Conservation (phyloP, 352 stramenopile genomes). For the Phytophthora sp. region DNA sequence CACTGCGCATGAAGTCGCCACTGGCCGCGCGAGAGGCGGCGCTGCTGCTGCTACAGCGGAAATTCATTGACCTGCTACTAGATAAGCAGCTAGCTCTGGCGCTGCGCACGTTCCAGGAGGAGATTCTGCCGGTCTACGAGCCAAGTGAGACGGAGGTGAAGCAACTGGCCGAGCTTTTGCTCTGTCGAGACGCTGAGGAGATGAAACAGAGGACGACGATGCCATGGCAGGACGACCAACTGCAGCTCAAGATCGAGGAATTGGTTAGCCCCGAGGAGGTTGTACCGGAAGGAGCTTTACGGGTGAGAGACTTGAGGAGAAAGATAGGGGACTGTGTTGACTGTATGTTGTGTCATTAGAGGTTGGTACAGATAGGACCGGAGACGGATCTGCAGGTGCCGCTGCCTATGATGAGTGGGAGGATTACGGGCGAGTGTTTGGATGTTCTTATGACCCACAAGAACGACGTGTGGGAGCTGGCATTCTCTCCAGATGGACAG, state of each 20-base stretch:
- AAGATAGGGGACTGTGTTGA: conserved; percentile 2
- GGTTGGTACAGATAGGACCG: conserved; percentile 40
- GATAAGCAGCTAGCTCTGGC: conserved; percentile 45
- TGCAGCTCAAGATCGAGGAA: conserved; percentile 54
- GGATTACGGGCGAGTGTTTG: conserved; percentile 45
- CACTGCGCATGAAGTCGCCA: conserved; percentile 53
- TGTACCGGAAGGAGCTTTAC: conserved; percentile 60
- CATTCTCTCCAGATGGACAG: conserved; percentile 81
- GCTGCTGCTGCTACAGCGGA: conserved; percentile 69
- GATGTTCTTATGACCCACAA: conserved; percentile 55
- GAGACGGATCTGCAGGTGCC: conserved; percentile 32
- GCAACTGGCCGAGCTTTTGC: conserved; percentile 61
- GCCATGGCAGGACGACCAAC: conserved; percentile 53
- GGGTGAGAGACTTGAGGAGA: conserved; percentile 36
- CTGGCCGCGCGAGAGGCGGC: conserved; percentile 44
- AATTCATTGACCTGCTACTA: conserved; percentile 65
- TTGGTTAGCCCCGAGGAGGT: conserved; percentile 74
- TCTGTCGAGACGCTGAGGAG: conserved; percentile 53
- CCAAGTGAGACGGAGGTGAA: conserved; percentile 57
- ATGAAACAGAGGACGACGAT: conserved; percentile 43
- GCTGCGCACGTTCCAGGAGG: conserved; percentile 65
- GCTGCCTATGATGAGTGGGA: conserved; percentile 12
- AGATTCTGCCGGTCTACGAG: conserved; percentile 59
- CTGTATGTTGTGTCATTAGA: conserved; percentile 30
- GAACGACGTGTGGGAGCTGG: conserved; percentile 66